Base-by-base conservation (phyloP, 768 basidiomycete genomes). In the Leccinum longicurvipes region DNA sequence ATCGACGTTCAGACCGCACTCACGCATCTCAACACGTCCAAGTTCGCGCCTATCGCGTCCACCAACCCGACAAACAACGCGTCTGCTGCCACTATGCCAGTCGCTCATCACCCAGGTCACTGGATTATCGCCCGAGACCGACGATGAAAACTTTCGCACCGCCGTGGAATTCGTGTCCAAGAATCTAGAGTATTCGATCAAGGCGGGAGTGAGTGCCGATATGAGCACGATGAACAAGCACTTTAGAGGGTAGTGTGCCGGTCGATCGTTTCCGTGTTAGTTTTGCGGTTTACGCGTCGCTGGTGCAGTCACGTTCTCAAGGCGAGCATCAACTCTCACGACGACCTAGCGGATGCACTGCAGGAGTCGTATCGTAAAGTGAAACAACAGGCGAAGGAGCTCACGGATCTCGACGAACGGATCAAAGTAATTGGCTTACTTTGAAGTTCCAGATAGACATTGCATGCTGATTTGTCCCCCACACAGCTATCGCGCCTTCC, bases 271-370 rank as follows among this genome's bases (percentile, higher is more conserved):
- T 42, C 41, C 3, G 28, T 47, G 46, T 51, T 39, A 32, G 57
- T 46, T 55, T 47, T 49, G 45, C 31, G n/a, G 50, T 67, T 65
- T 57, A 61, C 51, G 36, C 47, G 29, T 49, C 36, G 39, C 44
- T 23, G 46, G 49, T 54, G 27, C 56, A 88, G 88, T 15, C 80
- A 77, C 65, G 74, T 78, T 19, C 73, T 86, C 64, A 91, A 91
- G 67, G 87, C 87, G 14, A 82, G 82, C 36, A 79, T 93, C 53
- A 82, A 85, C 57, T 82, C 83, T 12, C 75, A 80, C 48, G 84
- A 91, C 63, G 66, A 62, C 14, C 75, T 89, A 4, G 85, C 83
- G 14, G 75, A 79, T 27, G 88, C 87, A 0, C 66, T 92, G 14
- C 73, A 82, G 53, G 71, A 72, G n/a, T 76, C 80, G 1, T 84